These are phyloP conservation scores for Ophiognomonia clavigignenti-juglandacearum DNA, from an alignment of 2,329 filamentous ascomycete species.

Conservation along the genomic window DNA sequence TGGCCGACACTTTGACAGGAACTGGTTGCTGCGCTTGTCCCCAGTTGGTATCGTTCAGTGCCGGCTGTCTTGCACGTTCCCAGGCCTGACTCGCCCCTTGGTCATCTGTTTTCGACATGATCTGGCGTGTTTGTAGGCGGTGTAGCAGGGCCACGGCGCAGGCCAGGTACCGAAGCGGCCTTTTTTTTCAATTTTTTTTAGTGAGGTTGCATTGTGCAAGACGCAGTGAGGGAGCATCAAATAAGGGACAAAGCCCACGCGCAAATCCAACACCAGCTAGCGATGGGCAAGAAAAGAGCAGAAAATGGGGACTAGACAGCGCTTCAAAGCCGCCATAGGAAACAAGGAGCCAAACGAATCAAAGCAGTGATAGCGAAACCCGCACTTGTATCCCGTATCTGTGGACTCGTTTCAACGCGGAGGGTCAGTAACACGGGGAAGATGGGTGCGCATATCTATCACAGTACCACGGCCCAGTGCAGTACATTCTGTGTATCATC, in stretches of 20 bases:
- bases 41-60: slow-evolving; percentile 7
- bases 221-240: too few relatives aligned
- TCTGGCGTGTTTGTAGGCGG: neutral
- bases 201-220: slow-evolving; percentile 5
- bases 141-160: neutral
- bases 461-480: too few relatives aligned
- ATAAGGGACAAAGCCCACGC: neutral
- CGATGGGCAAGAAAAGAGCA: too few relatives aligned
- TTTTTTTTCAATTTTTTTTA: too few relatives aligned
- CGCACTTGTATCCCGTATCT: too few relatives aligned
- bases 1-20: neutral
- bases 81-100: slow-evolving; percentile 1
- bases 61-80: slow-evolving; percentile 3
- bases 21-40: neutral
- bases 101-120: slow-evolving; percentile 11
- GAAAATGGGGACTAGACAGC: neutral
- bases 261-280: neutral
- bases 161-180: neutral
- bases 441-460: too few relatives aligned
- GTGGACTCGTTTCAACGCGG: too few relatives aligned
- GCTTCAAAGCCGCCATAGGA: too few relatives aligned
- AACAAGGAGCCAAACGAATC: too few relatives aligned
- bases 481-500: too few relatives aligned
- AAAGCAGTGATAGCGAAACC: too few relatives aligned
- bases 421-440: too few relatives aligned